Percentiles rank a stretch among this genome's conserved stretches.
These are phyloP conservation scores for Penicillium egyptiacum DNA, from an alignment of 495 filamentous ascomycete species.

Conservation along the genomic window DNA sequence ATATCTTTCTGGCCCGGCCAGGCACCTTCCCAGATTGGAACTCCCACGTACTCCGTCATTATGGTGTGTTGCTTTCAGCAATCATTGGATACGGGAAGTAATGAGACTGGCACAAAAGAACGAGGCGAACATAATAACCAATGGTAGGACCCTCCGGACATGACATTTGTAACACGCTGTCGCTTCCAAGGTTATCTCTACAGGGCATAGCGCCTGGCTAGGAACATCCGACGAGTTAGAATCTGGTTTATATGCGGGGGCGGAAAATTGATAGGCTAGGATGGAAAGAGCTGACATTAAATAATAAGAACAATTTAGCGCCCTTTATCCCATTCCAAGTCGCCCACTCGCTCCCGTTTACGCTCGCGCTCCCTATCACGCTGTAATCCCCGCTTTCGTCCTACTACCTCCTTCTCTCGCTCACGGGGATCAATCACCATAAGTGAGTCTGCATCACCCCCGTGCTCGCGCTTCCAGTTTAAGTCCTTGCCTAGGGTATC, in stretches of 20 bases:
- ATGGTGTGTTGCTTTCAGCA: background rate
- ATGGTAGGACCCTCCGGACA: background rate
- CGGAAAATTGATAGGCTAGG: background rate
- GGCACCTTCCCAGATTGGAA: background rate
- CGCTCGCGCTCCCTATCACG: constrained; percentile 45
- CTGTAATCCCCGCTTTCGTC: constrained; percentile 31
- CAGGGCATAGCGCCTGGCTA: background rate
- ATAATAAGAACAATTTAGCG: background rate
- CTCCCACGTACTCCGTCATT: background rate
- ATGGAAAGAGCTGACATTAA: background rate
- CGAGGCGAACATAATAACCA: background rate
- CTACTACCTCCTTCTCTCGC: constrained; percentile 66
- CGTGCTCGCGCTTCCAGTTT: constrained; percentile 83
- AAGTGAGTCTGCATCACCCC: constrained; percentile 83
- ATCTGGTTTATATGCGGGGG: background rate
- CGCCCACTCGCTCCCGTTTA: constrained; percentile 35
- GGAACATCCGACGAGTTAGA: background rate
- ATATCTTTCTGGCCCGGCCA: too few species aligned
- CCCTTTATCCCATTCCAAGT: constrained; percentile 40
- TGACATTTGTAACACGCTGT: background rate
- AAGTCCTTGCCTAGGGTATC: constrained; percentile 91
- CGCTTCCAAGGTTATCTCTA: background rate
- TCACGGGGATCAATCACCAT: constrained; percentile 94
- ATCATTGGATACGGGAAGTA: background rate
- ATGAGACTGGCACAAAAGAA: background rate